A percentile compares a stretch with the other conserved stretches of the same genome.
These are phyloP conservation scores for Galeopsis tetrahit DNA, from an alignment of 257 asterid species.

Conservation along the genomic window DNA sequence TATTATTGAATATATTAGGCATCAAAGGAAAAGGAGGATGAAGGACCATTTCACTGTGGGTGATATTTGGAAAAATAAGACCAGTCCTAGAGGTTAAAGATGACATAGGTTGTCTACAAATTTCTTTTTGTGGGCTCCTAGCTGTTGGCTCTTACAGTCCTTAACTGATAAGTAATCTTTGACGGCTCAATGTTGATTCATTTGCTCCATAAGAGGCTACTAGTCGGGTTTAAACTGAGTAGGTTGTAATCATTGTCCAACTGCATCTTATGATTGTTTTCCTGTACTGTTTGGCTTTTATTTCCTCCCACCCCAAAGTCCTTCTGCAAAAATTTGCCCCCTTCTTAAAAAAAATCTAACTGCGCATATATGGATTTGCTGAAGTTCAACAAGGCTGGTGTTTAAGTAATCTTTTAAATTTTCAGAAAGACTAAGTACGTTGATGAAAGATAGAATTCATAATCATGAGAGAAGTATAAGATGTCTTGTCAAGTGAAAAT, in stretches of 20 bases:
- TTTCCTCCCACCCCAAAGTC: not conserved
- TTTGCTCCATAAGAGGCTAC: conserved; percentile 9
- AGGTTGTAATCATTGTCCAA: not conserved
- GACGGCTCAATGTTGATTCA: not conserved
- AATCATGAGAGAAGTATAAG: not conserved
- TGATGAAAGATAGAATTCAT: not conserved
- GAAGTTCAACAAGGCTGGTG: not conserved
- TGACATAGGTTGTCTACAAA: not conserved
- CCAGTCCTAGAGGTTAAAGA: not conserved
- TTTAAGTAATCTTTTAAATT: not conserved
- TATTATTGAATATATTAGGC: not conserved
- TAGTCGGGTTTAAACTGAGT: not conserved
- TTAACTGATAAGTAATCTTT: conserved; percentile 8
- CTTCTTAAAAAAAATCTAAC: not conserved
- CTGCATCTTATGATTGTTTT: not conserved
- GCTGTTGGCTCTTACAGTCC: conserved; percentile 4
- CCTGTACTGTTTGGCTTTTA: not conserved
- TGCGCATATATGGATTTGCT: not conserved
- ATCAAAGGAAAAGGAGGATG: conserved; percentile 18
- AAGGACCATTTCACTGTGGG: conserved; percentile 5
- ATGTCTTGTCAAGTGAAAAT: not conserved
- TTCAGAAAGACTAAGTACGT: not conserved
- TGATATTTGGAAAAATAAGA: not conserved
- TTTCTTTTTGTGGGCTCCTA: not conserved
- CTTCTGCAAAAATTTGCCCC: not conserved